Percentiles rank a stretch among this genome's conserved stretches.
These are phyloP conservation scores for thale cress (Arabidopsis thaliana) DNA, from an alignment of 345 rosid species.

Conservation along the genomic window TAIR10.1 NC_003070.9:17434001-17434500, in stretches of 20 bases:
- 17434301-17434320: conserved; percentile 89
- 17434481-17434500: neutral
- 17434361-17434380: neutral
- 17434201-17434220: neutral
- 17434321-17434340: conserved; percentile 81
- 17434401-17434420: neutral
- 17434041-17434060: conserved; percentile 82
- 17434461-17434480: neutral
- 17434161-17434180: conserved; percentile 4
- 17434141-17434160: conserved; percentile 85
- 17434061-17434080: conserved; percentile 90
- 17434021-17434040: conserved; percentile 98
- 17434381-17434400: neutral
- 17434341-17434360: neutral
- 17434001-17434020: conserved; percentile 16
- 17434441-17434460: neutral
- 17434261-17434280: conserved; percentile 68
- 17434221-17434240: conserved; percentile 49
- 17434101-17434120: conserved; percentile 85
- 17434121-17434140: conserved; percentile 97
- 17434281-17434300: conserved; percentile 74
- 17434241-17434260: conserved; percentile 90
- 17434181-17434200: neutral
- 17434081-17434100: conserved; percentile 81
- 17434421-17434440: neutral